phyloP scores from a whole-genome alignment of 1,139 yeast genomes.

The Saccharomyces hybrid region DNA sequence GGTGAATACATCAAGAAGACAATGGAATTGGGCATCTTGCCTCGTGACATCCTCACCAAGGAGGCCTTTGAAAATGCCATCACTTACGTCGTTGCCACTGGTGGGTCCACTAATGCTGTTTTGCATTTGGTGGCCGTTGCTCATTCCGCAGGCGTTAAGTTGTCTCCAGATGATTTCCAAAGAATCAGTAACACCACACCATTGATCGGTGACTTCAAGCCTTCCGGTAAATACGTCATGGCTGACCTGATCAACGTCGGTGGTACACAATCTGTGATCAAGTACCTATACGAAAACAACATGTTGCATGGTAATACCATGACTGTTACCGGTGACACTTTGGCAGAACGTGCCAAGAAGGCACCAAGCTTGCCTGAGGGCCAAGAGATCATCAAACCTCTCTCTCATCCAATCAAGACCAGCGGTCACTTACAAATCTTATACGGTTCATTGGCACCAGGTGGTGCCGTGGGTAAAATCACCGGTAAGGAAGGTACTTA shows the following conservation, averaged over 20 bases:
- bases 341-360: constrained; percentile 73
- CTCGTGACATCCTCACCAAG: constrained; percentile 88
- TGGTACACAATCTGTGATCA: constrained; percentile 96
- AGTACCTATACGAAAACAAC: constrained; percentile 76
- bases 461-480: constrained; percentile 94
- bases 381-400: constrained; percentile 74
- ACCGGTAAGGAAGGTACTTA: constrained; percentile 98
- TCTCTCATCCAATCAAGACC: constrained; percentile 76
- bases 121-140: constrained; percentile 93
- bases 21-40: constrained; percentile 66
- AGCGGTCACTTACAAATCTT: constrained; percentile 92
- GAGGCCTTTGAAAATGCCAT: constrained; percentile 92
- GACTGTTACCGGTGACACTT: constrained; percentile 92
- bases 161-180: constrained; percentile 95
- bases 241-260: constrained; percentile 86
- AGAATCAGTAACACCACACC: constrained; percentile 85
- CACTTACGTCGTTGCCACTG: constrained; percentile 87
- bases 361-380: constrained; percentile 50
- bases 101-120: constrained; percentile 97
- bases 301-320: constrained; percentile 71
- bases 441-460: constrained; percentile 92
- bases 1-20: constrained; percentile 81
- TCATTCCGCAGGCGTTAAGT: constrained; percentile 74
- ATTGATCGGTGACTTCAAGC: constrained; percentile 90
- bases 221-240: constrained; percentile 96